phyloP scores from a whole-genome alignment of 148 eudicot species.

The Rhododendron kiyosumense region DNA sequence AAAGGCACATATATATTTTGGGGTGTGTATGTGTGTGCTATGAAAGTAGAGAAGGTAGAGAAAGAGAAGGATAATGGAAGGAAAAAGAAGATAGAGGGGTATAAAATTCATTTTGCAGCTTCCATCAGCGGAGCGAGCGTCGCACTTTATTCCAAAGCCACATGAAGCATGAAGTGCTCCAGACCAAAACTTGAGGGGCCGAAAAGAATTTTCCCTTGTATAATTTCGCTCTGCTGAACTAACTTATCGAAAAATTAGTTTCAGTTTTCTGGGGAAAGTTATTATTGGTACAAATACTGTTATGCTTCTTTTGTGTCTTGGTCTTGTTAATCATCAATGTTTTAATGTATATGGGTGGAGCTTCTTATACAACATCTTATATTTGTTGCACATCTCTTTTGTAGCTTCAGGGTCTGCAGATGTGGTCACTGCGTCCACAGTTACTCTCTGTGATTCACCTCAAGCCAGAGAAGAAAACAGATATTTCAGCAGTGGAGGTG shows the following conservation, averaged over 20 bases:
- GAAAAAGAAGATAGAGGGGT: no score
- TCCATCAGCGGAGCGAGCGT: not conserved
- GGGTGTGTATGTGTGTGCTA: no score
- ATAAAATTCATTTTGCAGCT: no score
- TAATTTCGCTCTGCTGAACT: not conserved
- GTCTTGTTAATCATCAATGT: not conserved
- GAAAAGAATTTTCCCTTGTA: not conserved
- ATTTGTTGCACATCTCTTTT: not conserved
- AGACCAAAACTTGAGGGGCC: not conserved
- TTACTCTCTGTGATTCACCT: constrained; percentile 1
- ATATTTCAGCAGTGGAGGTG: not conserved
- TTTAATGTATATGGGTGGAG: not conserved
- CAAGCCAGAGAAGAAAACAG: not conserved
- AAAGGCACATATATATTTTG: no score
- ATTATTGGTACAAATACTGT: not conserved
- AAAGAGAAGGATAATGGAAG: no score
- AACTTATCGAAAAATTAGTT: not conserved
- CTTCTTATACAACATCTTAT: not conserved
- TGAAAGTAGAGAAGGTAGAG: no score
- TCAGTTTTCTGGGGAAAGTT: not conserved
- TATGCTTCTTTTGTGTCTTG: not conserved
- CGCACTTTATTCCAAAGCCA: not conserved
- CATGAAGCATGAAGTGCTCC: not conserved
- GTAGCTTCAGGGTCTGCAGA: not conserved
- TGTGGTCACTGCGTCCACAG: not conserved